Percentiles rank a stretch among this genome's conserved stretches.
Evolutionary conservation across 768 basidiomycete genomes (phyloP).

Genomic region (Chlorophyllum brunneum): DNA sequence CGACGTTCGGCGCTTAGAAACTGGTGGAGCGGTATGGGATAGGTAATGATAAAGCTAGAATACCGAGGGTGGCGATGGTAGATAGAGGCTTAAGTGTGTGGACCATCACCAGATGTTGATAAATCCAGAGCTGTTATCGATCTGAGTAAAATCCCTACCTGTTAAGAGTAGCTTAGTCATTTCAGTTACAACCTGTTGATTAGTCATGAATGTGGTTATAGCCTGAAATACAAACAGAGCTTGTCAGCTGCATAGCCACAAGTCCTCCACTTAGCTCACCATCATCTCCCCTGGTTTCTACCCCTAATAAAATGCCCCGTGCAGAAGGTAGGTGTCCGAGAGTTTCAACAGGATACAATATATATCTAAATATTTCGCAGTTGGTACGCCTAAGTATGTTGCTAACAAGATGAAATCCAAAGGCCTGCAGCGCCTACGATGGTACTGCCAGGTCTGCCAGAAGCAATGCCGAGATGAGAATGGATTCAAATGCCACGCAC

Average conservation of each 20-base stretch:
- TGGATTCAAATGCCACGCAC: conserved; percentile 94
- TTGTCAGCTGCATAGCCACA: conserved; percentile 3
- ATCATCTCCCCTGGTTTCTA: background rate
- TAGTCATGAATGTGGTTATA: too few relatives aligned
- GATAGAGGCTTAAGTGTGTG: too few relatives aligned
- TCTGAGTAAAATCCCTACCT: too few relatives aligned
- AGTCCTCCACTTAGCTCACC: background rate
- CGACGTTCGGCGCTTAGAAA: too few relatives aligned
- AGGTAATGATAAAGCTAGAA: too few relatives aligned
- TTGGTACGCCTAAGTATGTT: conserved; percentile 84
- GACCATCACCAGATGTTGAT: too few relatives aligned
- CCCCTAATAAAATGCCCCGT: conserved; percentile 61
- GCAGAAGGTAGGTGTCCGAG: conserved; percentile 66
- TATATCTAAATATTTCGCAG: conserved; percentile 28
- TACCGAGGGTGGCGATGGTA: too few relatives aligned
- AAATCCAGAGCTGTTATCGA: too few relatives aligned
- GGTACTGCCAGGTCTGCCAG: conserved; percentile 99
- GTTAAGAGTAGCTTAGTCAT: too few relatives aligned
- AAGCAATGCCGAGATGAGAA: conserved; percentile 99
- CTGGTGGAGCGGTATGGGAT: too few relatives aligned
- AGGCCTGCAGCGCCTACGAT: conserved; percentile 90
- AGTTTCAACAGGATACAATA: background rate
- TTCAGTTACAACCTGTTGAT: too few relatives aligned
- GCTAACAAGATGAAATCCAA: conserved; percentile 99
- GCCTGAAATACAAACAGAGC: conserved; percentile 6